These are phyloP conservation scores for Setomelanomma holmii DNA, from an alignment of 2,329 filamentous ascomycete genomes.

Conservation along the genomic window DNA sequence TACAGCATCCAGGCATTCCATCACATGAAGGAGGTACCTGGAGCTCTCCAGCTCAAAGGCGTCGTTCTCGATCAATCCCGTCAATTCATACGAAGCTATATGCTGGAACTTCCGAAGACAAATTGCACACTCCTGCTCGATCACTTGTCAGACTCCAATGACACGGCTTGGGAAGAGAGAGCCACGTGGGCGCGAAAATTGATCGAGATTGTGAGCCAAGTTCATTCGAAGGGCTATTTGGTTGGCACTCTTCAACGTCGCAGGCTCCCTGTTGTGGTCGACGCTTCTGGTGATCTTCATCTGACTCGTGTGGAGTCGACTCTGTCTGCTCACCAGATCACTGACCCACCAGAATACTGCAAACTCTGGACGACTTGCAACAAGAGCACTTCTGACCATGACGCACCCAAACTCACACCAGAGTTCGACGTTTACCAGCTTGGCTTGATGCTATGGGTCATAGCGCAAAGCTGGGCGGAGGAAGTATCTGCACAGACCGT, in stretches of 20 bases:
- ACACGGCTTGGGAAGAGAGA: neutral
- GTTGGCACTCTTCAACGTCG: neutral
- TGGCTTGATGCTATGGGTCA: neutral
- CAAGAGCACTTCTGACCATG: neutral
- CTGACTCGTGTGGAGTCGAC: neutral
- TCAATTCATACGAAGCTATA: neutral
- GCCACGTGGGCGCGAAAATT: neutral
- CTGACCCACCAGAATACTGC: neutral
- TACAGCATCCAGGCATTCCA: neutral
- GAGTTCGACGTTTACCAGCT: neutral
- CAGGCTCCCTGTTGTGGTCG: neutral
- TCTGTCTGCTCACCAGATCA: neutral
- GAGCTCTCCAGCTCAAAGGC: neutral
- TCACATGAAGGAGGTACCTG: neutral
- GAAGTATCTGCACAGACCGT: neutral
- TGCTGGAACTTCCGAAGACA: neutral
- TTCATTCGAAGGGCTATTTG: neutral
- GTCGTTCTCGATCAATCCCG: neutral
- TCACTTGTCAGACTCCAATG: neutral
- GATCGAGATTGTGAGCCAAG: neutral
- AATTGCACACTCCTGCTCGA: neutral
- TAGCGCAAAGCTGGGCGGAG: neutral
- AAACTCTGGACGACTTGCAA: neutral
- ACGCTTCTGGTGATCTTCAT: neutral
- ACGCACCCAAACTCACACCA: neutral